These are phyloP conservation scores for Alternaria viburni DNA, from an alignment of 2,329 filamentous ascomycete genomes.

Conservation along the genomic window DNA sequence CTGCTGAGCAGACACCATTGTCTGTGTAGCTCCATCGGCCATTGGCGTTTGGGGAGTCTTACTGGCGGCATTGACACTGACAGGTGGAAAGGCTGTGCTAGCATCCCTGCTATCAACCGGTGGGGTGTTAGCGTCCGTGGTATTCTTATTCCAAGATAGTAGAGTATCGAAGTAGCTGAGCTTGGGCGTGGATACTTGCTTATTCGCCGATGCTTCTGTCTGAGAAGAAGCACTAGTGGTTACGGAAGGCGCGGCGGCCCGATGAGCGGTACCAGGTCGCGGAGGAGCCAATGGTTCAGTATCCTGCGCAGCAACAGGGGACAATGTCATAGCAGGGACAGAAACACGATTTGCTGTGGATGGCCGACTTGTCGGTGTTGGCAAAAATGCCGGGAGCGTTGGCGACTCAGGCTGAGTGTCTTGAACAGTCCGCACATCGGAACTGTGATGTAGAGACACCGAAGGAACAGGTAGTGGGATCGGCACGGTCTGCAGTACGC, in stretches of 20 bases:
- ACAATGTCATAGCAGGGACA: constrained; percentile 28
- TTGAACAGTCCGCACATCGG: constrained; percentile 37
- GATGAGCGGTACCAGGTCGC: constrained; percentile 41
- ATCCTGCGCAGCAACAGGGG: constrained; percentile 34
- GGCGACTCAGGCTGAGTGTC: constrained; percentile 45
- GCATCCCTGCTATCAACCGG: constrained; percentile 16
- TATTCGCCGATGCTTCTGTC: constrained; percentile 14
- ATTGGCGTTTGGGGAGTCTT: constrained; percentile 49
- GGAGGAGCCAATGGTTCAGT: constrained; percentile 38
- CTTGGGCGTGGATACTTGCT: constrained; percentile 37
- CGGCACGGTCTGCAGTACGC: constrained; percentile 39
- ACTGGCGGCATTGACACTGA: constrained; percentile 30
- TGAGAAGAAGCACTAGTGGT: constrained; percentile 20
- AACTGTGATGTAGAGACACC: constrained; percentile 26
- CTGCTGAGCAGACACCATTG: constrained; percentile 78
- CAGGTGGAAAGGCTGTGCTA: constrained; percentile 31
- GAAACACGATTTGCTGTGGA: constrained; percentile 35
- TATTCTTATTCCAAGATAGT: constrained; percentile 53
- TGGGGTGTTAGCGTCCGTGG: constrained; percentile 1
- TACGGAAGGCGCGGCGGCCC: constrained; percentile 17
- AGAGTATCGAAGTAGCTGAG: constrained; percentile 53
- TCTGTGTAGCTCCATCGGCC: constrained; percentile 79
- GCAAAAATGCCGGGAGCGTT: constrained; percentile 40
- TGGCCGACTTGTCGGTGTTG: constrained; percentile 37
- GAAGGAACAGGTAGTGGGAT: constrained; percentile 13